Conservation (phyloP, 2,329 filamentous ascomycete genomes). For the Parastagonospora nodorum region DNA sequence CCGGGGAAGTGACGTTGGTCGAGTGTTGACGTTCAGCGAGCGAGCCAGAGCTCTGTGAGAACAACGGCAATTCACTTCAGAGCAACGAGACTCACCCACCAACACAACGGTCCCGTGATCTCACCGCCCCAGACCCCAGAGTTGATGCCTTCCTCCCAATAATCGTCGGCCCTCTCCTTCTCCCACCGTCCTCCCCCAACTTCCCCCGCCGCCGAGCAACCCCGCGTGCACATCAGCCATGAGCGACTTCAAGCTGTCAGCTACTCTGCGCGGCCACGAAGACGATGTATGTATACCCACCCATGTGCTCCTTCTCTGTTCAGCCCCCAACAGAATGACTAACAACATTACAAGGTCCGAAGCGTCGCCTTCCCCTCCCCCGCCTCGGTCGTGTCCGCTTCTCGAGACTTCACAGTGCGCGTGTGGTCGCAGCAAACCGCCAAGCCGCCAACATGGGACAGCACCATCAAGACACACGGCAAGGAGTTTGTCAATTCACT, state of each 20-base stretch:
- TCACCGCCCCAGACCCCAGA: background rate
- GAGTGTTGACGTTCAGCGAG: background rate
- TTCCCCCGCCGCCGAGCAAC: conserved; percentile 17
- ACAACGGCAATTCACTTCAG: background rate
- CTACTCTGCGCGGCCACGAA: conserved; percentile 85
- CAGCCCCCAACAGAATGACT: background rate
- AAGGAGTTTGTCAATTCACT: conserved; percentile 87
- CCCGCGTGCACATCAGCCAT: conserved; percentile 54
- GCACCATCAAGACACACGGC: conserved; percentile 77
- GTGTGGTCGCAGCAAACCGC: conserved; percentile 75
- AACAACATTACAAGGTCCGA: conserved; percentile 69
- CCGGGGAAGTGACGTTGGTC: background rate
- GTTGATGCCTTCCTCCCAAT: conserved; percentile 11
- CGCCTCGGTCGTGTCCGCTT: conserved; percentile 79
- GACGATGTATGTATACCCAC: conserved; percentile 71
- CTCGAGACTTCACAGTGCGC: conserved; percentile 87
- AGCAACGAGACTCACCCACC: background rate
- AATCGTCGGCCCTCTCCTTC: conserved; percentile 10
- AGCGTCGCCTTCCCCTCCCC: conserved; percentile 78
- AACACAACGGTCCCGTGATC: background rate
- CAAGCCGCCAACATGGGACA: conserved; percentile 73
- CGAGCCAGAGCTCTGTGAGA: conserved; percentile 1
- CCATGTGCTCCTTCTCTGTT: background rate
- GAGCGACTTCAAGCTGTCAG: conserved; percentile 90
- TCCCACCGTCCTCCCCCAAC: conserved; percentile 10